Evolutionary conservation across 495 filamentous ascomycete species (phyloP).

Genomic region (Xylaria nigripes): DNA sequence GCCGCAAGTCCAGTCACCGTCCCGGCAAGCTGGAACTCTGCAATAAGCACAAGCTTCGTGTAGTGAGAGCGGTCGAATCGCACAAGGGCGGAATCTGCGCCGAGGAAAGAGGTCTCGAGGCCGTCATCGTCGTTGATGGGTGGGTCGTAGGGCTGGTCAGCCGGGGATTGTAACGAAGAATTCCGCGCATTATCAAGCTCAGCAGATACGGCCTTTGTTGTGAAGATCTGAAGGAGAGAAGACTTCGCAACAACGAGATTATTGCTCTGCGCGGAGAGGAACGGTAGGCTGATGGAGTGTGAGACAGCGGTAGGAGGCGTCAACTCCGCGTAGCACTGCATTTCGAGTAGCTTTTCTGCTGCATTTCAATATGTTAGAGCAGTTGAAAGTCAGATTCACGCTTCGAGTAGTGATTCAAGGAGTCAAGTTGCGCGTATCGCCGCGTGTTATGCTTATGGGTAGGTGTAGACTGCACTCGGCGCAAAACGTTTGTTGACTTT

Average conservation of each 20-base stretch:
- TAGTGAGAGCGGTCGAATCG: slow-evolving; percentile 50
- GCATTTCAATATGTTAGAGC: slow-evolving; percentile 18
- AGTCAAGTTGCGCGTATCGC: background rate
- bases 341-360: slow-evolving; percentile 19
- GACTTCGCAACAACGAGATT: slow-evolving; percentile 86
- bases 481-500: slow-evolving; percentile 1
- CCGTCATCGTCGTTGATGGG: slow-evolving; percentile 51
- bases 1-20: slow-evolving; percentile 73
- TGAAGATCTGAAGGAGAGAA: slow-evolving; percentile 85
- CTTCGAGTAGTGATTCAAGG: background rate
- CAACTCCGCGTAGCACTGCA: slow-evolving; percentile 80
- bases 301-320: slow-evolving; percentile 88
- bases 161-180: slow-evolving; percentile 19
- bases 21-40: slow-evolving; percentile 73
- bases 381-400: background rate
- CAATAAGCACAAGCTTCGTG: slow-evolving; percentile 76
- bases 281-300: slow-evolving; percentile 72
- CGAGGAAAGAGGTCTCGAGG: slow-evolving; percentile 51
- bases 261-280: slow-evolving; percentile 62
- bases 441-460: background rate
- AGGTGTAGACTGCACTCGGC: background rate
- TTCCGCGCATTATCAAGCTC: slow-evolving; percentile 40
- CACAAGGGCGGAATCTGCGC: slow-evolving; percentile 44
- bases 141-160: slow-evolving; percentile 31
- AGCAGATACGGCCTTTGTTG: slow-evolving; percentile 45